phyloP scores from a whole-genome alignment of 2,329 filamentous ascomycete genomes.

The Orbilia ellipsospora region DNA sequence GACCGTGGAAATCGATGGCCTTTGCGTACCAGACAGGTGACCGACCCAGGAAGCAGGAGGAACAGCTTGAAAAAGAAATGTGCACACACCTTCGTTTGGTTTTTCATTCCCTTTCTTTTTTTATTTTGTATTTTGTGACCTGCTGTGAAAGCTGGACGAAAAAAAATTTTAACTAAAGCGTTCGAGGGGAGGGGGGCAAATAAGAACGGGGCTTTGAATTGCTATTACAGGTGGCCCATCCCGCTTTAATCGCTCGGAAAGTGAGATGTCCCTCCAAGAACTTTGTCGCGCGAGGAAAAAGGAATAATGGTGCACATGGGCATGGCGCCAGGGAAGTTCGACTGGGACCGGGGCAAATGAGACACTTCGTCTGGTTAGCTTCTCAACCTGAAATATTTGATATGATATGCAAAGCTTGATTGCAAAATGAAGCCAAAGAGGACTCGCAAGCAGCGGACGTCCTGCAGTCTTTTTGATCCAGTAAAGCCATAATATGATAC shows the following conservation, averaged over 20 bases:
- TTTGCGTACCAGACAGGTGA: conserved; percentile 55
- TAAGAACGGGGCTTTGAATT: conserved; percentile 54
- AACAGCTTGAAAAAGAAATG: conserved; percentile 21
- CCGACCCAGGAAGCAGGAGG: conserved; percentile 36
- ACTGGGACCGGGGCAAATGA: conserved; percentile 51
- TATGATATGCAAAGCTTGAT: conserved; percentile 39
- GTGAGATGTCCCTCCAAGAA: conserved; percentile 32
- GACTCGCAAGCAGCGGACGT: too few relatives aligned
- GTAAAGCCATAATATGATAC: too few relatives aligned
- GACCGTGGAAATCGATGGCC: conserved; percentile 44
- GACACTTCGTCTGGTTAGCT: conserved; percentile 22
- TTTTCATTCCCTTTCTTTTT: conserved; percentile 12
- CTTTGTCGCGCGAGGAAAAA: conserved; percentile 53
- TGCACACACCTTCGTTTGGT: conserved; percentile 8
- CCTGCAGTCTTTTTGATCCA: too few relatives aligned
- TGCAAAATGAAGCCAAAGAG: background rate
- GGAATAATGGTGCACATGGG: conserved; percentile 55
- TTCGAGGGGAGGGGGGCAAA: conserved; percentile 50
- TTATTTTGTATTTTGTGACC: conserved; percentile 20
- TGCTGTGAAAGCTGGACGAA: conserved; percentile 34
- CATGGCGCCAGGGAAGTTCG: conserved; percentile 54
- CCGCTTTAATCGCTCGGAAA: conserved; percentile 56
- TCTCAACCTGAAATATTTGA: conserved; percentile 33
- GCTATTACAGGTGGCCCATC: conserved; percentile 53
- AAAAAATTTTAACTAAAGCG: conserved; percentile 47